These are phyloP conservation scores for Populus trichocarpa DNA, from an alignment of 441 rosid genomes.

Conservation along the genomic window DNA sequence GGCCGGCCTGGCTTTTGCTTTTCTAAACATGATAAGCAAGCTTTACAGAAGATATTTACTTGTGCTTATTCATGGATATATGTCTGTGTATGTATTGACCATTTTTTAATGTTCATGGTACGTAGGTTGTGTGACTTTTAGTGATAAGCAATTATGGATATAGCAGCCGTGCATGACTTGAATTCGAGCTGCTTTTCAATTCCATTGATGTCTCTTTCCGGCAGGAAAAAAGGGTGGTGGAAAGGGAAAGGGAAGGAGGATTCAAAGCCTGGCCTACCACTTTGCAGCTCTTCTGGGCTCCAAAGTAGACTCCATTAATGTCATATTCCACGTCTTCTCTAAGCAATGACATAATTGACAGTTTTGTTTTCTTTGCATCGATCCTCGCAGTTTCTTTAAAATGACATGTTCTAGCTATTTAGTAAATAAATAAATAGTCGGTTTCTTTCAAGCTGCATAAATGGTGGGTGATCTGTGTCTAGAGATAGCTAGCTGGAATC, in stretches of 20 bases:
- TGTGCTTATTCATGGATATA: neutral
- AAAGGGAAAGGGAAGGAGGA: conserved; percentile 2
- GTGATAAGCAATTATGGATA: neutral
- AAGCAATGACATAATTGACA: neutral
- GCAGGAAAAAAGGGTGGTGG: neutral
- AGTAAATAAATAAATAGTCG: too few relatives aligned
- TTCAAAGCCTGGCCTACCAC: neutral
- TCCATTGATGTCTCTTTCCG: neutral
- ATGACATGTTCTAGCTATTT: neutral
- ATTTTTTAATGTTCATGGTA: neutral
- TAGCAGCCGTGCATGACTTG: neutral
- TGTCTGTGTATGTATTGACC: neutral
- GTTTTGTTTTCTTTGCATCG: too few relatives aligned
- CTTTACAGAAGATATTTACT: neutral
- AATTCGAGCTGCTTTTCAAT: neutral
- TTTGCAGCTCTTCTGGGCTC: neutral
- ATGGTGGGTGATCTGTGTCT: too few relatives aligned
- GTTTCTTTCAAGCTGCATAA: too few relatives aligned
- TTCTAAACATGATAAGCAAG: neutral
- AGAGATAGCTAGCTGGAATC: neutral
- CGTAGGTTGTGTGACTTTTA: too few relatives aligned
- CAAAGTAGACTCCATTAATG: neutral
- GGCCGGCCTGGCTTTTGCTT: neutral
- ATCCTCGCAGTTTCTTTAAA: too few relatives aligned
- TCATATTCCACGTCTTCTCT: neutral